These are phyloP conservation scores for Geotrichum phurueaensis DNA, from an alignment of 1,139 yeast species.

Conservation along the genomic window DNA sequence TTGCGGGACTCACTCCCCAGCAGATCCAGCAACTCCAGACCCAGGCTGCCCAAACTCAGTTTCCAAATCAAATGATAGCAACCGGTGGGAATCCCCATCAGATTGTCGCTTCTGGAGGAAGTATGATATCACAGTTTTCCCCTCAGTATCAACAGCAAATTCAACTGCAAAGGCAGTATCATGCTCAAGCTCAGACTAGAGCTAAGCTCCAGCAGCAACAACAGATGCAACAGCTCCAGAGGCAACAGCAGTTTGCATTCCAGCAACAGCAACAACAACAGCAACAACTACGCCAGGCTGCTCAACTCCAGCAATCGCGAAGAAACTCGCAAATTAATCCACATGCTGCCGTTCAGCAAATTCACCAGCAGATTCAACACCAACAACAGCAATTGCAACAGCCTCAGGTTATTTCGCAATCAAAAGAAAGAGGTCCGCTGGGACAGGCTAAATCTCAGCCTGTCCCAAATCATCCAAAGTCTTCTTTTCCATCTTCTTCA, in stretches of 20 bases:
- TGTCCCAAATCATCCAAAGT: background rate
- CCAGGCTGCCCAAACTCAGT: conserved; percentile 6
- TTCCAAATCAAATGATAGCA: conserved; percentile 1
- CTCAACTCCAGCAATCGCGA: background rate
- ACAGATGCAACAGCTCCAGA: conserved; percentile 1
- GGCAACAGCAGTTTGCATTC: background rate
- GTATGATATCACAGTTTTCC: background rate
- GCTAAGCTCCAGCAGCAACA: conserved; percentile 7
- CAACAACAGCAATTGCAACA: conserved; percentile 8
- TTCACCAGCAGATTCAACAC: conserved; percentile 6
- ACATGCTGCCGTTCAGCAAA: background rate
- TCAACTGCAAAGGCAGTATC: conserved; percentile 5
- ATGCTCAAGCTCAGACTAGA: conserved; percentile 1
- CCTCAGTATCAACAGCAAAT: conserved; percentile 7
- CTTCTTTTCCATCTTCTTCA: conserved; percentile 2
- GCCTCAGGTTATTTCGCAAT: background rate
- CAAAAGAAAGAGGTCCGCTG: background rate
- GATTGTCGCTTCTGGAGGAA: conserved; percentile 8
- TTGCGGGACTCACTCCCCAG: conserved; percentile 11
- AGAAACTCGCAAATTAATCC: background rate
- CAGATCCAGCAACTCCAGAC: conserved; percentile 5
- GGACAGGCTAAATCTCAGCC: conserved; percentile 2
- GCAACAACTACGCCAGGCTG: background rate
- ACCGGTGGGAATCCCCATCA: background rate
- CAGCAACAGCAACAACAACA: background rate